Conservation (phyloP, 495 filamentous ascomycete species). For the Lophium mytilinum region DNA sequence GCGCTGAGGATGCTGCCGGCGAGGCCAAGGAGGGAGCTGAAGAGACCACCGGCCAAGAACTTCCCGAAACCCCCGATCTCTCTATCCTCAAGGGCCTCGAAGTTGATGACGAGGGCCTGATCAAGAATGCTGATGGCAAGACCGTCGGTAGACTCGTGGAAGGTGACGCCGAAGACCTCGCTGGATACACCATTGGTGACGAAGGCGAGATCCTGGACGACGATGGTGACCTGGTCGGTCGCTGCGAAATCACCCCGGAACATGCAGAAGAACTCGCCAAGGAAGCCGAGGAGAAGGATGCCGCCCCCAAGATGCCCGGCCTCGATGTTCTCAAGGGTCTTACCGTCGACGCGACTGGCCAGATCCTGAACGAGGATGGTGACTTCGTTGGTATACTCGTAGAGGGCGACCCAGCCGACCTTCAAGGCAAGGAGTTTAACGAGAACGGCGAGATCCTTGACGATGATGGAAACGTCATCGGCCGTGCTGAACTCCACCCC, state of each 20-base stretch:
- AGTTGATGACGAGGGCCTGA: constrained; percentile 49
- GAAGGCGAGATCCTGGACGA: constrained; percentile 58
- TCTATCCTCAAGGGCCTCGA: constrained; percentile 49
- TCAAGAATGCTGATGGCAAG: constrained; percentile 48
- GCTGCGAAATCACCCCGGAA: constrained; percentile 45
- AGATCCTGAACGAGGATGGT: constrained; percentile 37
- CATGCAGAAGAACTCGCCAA: constrained; percentile 31
- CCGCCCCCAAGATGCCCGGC: constrained; percentile 28
- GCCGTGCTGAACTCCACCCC: constrained; percentile 33
- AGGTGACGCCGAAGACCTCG: constrained; percentile 53
- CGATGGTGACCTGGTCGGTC: constrained; percentile 55
- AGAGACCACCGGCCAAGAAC: constrained; percentile 25
- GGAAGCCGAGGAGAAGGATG: constrained; percentile 23
- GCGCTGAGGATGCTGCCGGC: constrained; percentile 17
- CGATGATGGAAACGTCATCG: constrained; percentile 38
- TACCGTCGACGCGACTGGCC: constrained; percentile 30
- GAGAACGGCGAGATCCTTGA: constrained; percentile 39
- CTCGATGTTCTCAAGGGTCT: constrained; percentile 34
- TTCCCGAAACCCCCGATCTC: constrained; percentile 37
- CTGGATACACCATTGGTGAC: constrained; percentile 51
- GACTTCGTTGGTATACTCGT: constrained; percentile 34
- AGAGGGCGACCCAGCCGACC: constrained; percentile 34
- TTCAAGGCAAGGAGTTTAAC: constrained; percentile 35
- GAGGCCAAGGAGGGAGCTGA: constrained; percentile 22
- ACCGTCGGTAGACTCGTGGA: constrained; percentile 51